These are phyloP conservation scores for Cryptococcus hybrid DNA, from an alignment of 1,284 basidiomycete genomes.

Conservation along the genomic window DNA sequence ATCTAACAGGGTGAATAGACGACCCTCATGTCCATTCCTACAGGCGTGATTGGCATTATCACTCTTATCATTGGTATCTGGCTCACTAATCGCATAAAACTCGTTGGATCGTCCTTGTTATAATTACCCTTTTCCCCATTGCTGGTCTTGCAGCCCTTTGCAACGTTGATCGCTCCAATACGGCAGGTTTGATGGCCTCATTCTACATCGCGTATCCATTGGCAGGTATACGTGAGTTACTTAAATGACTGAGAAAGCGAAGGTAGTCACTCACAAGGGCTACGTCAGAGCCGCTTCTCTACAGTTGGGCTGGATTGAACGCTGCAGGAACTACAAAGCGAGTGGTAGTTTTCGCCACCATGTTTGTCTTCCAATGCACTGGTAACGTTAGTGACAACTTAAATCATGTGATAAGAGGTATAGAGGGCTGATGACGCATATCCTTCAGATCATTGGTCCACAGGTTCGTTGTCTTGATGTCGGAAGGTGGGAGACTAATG, in stretches of 20 bases:
- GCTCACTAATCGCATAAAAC: constrained; percentile 54
- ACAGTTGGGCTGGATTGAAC: constrained; percentile 42
- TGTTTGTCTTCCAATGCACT: constrained; percentile 33
- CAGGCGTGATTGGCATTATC: constrained; percentile 54
- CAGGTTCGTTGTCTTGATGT: constrained; percentile 18
- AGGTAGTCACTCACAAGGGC: neutral
- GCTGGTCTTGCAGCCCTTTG: constrained; percentile 38
- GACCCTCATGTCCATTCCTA: constrained; percentile 52
- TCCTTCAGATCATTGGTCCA: constrained; percentile 30
- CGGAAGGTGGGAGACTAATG: no score
- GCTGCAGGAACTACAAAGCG: constrained; percentile 43
- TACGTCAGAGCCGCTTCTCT: constrained; percentile 26
- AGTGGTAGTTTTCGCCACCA: constrained; percentile 38
- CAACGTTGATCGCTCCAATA: constrained; percentile 23
- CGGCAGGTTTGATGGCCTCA: constrained; percentile 30
- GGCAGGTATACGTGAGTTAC: constrained; percentile 21
- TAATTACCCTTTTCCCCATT: constrained; percentile 34
- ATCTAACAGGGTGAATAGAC: constrained; percentile 43
- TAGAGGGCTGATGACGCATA: neutral
- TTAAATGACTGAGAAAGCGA: neutral
- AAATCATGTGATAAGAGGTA: neutral
- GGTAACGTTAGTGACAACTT: constrained; percentile 15
- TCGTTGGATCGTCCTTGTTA: constrained; percentile 57
- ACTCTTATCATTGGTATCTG: constrained; percentile 51
- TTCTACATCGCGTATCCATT: constrained; percentile 43